Evolutionary conservation across 805 yeast species (phyloP), one percentile per base, ranked within the genome.

Genomic region (Pichia insulana): DNA sequence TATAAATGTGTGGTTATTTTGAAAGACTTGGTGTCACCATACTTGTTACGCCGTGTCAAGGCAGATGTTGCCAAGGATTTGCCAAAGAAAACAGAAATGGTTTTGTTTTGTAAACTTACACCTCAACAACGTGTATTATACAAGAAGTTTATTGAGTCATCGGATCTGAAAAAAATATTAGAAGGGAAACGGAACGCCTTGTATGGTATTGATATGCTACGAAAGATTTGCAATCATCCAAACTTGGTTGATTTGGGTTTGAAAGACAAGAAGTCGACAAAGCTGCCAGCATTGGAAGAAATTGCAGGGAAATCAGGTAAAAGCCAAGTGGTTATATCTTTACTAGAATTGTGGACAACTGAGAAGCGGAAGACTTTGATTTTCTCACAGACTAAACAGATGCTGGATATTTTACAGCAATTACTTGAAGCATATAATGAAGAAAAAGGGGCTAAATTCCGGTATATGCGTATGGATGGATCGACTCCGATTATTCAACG

Each of bases 181-280:
- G 72, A 73, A 17, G 96, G 97, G 1, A 80, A 74, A 52, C 63
- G 94, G 41, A 86, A 88, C 53, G 86, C 88, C 4, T 66, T 92
- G 34, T 84, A 72, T 70, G 97, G 97, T 1, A 90, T 92, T 30
- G 97, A 90, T 61, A 74, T 86, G 19, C 59, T 92, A 42, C 71
- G 97, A 45, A 92, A 92, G 58, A 86, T 92, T 2, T 92, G 98
- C 60, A 92, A 92, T 59, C 97, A 92, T 67, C 98, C 98, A 0
- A 97, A 92, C 59, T 65, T 92, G 43, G 78, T 80, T 3, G 68
- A 70, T 37, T 56, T 73, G 11, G 74, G 73, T 12, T 18, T 46
- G 2, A 53, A 52, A 40, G 47, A 63, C 35, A 64, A 63, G 49
- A 41, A 25, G 19, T 39, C 37, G 13, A 16, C 31, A 4, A 33